phyloP scores from a whole-genome alignment of 257 asterid species.

The Penstemon newberryi region DNA sequence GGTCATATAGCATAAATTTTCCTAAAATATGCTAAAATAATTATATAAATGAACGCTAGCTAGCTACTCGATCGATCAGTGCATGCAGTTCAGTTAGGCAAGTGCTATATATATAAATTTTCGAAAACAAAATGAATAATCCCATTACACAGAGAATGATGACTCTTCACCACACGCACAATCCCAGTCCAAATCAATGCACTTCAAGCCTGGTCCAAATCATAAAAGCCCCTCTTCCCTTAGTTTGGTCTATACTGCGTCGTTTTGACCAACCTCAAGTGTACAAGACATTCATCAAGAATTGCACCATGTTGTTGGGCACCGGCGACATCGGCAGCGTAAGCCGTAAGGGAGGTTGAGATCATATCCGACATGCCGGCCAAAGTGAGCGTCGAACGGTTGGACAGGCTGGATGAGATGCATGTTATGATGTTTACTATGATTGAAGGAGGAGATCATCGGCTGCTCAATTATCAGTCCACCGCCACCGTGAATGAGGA shows the following conservation, averaged over 20 bases:
- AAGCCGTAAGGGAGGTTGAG: conserved; percentile 51
- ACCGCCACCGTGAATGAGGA: conserved; percentile 37
- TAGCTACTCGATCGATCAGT: no score
- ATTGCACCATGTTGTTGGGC: conserved; percentile 42
- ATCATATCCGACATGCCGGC: conserved; percentile 62
- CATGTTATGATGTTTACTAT: conserved; percentile 35
- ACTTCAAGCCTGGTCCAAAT: conserved; percentile 40
- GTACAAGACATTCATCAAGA: conserved; percentile 39
- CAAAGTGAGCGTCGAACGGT: conserved; percentile 46
- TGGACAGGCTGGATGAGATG: conserved; percentile 40
- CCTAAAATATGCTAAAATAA: no score
- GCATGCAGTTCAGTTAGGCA: no score
- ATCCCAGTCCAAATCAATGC: conserved; percentile 37
- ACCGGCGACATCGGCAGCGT: conserved; percentile 48
- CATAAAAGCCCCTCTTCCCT: conserved; percentile 44
- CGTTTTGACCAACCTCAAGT: conserved; percentile 52
- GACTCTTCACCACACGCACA: conserved; percentile 37
- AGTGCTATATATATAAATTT: no score
- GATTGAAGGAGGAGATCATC: conserved; percentile 39
- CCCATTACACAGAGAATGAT: conserved; percentile 28
- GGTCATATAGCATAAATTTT: no score
- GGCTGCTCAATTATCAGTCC: conserved; percentile 38
- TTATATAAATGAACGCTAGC: no score
- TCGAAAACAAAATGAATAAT: background rate
- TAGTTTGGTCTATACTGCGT: conserved; percentile 57